These are phyloP conservation scores for Murraya koenigii DNA, from an alignment of 345 rosid species.

Conservation along the genomic window DNA sequence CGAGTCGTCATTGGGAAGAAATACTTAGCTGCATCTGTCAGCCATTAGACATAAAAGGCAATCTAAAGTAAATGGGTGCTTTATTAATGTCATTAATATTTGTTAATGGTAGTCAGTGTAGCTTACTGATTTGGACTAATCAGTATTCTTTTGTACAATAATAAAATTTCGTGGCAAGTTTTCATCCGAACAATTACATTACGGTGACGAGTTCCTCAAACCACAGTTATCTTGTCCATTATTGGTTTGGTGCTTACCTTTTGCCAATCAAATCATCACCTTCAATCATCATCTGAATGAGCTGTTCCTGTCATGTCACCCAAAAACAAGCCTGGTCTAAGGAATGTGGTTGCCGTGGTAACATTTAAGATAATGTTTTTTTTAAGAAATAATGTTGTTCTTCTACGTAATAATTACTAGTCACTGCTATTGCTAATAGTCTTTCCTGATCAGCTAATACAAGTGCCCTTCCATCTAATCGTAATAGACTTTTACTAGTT, in stretches of 20 bases:
- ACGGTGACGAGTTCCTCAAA: background rate
- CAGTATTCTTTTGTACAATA: background rate
- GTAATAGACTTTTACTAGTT: no score
- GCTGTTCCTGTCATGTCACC: slow-evolving; percentile 66
- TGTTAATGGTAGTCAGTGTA: background rate
- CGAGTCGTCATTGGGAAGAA: background rate
- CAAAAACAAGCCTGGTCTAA: slow-evolving; percentile 6
- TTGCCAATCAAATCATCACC: slow-evolving; percentile 54
- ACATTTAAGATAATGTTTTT: background rate
- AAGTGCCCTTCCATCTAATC: no score
- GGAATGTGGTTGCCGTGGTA: background rate
- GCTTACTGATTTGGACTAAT: background rate
- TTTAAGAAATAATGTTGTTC: background rate
- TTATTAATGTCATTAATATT: background rate
- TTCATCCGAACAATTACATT: background rate
- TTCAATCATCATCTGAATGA: slow-evolving; percentile 50
- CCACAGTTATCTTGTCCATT: slow-evolving; percentile 29
- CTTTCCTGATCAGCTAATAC: no score
- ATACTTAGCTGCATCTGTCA: background rate
- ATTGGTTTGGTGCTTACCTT: slow-evolving; percentile 44
- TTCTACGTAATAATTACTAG: no score
- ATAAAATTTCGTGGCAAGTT: slow-evolving; percentile 13
- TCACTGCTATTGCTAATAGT: no score
- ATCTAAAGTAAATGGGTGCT: background rate
- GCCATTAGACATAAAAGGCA: background rate